phyloP scores from a whole-genome alignment of 495 filamentous ascomycete species.

The Xylaria acuta region DNA sequence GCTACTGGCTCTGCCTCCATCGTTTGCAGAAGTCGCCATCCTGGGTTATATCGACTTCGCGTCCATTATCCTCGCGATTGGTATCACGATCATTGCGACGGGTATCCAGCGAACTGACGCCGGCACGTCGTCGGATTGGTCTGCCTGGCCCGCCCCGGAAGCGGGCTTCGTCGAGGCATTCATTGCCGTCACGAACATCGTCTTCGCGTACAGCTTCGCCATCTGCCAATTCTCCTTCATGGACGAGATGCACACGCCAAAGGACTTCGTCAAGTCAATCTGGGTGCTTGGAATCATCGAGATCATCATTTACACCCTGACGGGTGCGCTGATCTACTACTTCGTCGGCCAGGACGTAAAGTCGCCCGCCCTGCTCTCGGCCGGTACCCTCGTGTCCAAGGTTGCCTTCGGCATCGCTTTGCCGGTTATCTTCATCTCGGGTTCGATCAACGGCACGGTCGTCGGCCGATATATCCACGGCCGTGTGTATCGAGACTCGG shows the following conservation, averaged over 20 bases:
- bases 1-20: slow-evolving; percentile 65
- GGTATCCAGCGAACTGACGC: slow-evolving; percentile 55
- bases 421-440: slow-evolving; percentile 77
- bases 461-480: slow-evolving; percentile 69
- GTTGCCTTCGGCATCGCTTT: slow-evolving; percentile 81
- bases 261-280: slow-evolving; percentile 71
- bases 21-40: slow-evolving; percentile 64
- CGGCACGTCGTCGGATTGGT: slow-evolving; percentile 48
- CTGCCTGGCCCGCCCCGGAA: slow-evolving; percentile 50
- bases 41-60: slow-evolving; percentile 65
- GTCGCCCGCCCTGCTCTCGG: slow-evolving; percentile 72
- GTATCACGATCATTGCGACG: slow-evolving; percentile 73
- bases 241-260: slow-evolving; percentile 74
- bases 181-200: slow-evolving; percentile 73
- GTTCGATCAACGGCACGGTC: slow-evolving; percentile 67
- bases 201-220: slow-evolving; percentile 74
- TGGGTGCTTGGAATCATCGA: slow-evolving; percentile 68
- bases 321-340: slow-evolving; percentile 73
- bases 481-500: slow-evolving; percentile 61
- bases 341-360: slow-evolving; percentile 72
- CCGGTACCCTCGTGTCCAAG: slow-evolving; percentile 66
- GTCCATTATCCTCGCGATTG: slow-evolving; percentile 68
- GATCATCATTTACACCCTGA: slow-evolving; percentile 70
- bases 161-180: slow-evolving; percentile 55
- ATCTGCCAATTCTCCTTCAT: slow-evolving; percentile 80